Evolutionary conservation across 23 red algal genomes (phyloP), one percentile per base, ranked within the genome.

Genomic region (Cyanidiococcus yangmingshanensis): DNA sequence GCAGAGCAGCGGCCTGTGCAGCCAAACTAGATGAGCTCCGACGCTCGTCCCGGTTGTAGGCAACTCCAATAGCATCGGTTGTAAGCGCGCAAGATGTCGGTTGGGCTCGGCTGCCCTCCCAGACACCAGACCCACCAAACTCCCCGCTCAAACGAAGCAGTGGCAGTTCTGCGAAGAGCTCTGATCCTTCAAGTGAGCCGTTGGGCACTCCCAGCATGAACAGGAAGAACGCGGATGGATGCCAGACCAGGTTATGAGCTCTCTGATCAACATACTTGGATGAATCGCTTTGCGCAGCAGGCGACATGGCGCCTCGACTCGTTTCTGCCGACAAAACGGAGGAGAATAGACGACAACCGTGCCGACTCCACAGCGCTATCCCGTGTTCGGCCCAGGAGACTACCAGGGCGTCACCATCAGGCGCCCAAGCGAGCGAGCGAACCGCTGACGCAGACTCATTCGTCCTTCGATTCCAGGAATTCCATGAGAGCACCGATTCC

Each of bases 301-400:
- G 39, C 1, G n/a, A 1, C 75, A 50, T 32, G 39, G 15, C 26
- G 45, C 41, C 27, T 35, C n/a, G 29, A 26, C 32, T 68, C 82
- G 0, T 75, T 58, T 1, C 31, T 75, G 57, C 50, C 59, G 30
- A 57, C 75, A 40, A 17, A 2, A 80, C 82, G 27, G 88, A 90
- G 83, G 83, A 89, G 83, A 91, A 89, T 30, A 98, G 58, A 27
- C 94, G 82, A 76, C 89, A 90, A 30, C 94, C 94, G 37, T 76
- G 79, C 24, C 82, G 76, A 3, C 84, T 89, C 94, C 94, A 98
- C 7, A 98, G 78, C 3, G 86, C 87, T 39, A 98, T 39, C 39
- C 94, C 94, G 26, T 57, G 39, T 24, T 85, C 79, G 31, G 83
- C 82, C 89, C 89, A 98, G 38, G 87, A 87, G 50, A 98, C 85